Evolutionary conservation across 2,329 filamentous ascomycete genomes (phyloP).

Genomic region (Aspergillus alliaceus): DNA sequence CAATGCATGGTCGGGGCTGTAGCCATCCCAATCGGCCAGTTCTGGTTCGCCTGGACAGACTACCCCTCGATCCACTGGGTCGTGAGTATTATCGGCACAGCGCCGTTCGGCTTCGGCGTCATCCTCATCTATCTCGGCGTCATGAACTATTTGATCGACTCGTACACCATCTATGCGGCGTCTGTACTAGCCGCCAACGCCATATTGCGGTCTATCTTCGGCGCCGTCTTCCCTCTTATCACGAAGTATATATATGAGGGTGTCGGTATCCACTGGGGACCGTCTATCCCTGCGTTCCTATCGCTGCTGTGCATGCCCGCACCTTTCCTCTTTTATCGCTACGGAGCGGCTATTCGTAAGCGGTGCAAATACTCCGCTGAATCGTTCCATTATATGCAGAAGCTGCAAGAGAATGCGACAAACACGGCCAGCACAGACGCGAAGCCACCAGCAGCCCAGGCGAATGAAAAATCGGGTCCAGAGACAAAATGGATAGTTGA

Average conservation of each 20-base stretch:
- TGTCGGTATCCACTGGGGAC: slow-evolving; percentile 5
- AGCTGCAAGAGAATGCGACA: not conserved
- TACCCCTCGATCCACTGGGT: slow-evolving; percentile 4
- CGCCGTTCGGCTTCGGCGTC: slow-evolving; percentile 4
- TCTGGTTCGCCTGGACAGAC: slow-evolving; percentile 9
- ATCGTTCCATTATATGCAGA: not conserved
- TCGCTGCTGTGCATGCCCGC: slow-evolving; percentile 2
- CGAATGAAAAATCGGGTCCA: not conserved
- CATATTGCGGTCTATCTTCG: not conserved
- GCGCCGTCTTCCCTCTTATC: slow-evolving; percentile 2
- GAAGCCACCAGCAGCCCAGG: not conserved
- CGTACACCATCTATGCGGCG: slow-evolving; percentile 7
- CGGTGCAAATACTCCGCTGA: slow-evolving; percentile 5
- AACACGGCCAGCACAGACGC: not conserved
- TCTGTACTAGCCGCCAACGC: not conserved
- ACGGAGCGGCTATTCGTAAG: not conserved
- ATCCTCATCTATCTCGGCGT: slow-evolving; percentile 5
- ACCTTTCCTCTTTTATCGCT: slow-evolving; percentile 2
- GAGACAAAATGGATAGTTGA: not conserved
- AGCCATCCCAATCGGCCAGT: slow-evolving; percentile 3
- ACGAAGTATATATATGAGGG: slow-evolving; percentile 2
- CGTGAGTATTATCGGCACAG: not conserved
- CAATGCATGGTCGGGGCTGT: slow-evolving; percentile 1
- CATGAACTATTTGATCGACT: slow-evolving; percentile 5
- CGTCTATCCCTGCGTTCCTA: slow-evolving; percentile 1